phyloP scores from a whole-genome alignment of 768 basidiomycete genomes.

The Russula foetens region DNA sequence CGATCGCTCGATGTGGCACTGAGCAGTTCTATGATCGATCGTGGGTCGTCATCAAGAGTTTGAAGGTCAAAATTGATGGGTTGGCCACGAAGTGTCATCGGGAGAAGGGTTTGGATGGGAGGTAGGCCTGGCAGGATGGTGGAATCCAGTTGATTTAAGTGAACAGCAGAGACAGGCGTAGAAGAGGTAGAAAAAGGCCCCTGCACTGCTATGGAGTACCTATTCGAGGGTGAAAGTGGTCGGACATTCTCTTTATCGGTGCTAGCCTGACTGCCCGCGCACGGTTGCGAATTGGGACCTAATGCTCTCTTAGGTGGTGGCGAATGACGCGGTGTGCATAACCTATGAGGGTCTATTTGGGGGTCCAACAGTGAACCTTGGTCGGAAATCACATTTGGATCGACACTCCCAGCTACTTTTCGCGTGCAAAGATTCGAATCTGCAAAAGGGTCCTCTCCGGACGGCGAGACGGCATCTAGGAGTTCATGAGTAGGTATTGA shows the following conservation, averaged over 20 bases:
- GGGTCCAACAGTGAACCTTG: background rate
- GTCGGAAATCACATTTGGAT: background rate
- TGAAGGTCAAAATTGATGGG: constrained; percentile 33
- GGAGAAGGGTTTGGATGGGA: constrained; percentile 7
- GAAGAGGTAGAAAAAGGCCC: background rate
- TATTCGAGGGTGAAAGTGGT: background rate
- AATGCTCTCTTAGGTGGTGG: background rate
- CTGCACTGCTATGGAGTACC: background rate
- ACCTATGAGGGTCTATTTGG: background rate
- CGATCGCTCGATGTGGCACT: constrained; percentile 38
- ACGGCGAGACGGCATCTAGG: background rate
- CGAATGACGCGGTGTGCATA: background rate
- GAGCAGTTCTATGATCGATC: constrained; percentile 39
- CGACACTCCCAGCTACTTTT: background rate
- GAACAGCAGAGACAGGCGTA: background rate
- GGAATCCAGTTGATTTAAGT: background rate
- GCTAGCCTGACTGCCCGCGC: background rate
- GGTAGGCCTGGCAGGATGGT: constrained; percentile 9
- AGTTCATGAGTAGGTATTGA: background rate
- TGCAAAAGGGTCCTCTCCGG: background rate
- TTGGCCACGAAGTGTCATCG: constrained; percentile 13
- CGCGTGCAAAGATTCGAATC: background rate
- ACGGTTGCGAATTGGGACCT: background rate
- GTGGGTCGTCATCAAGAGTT: constrained; percentile 36
- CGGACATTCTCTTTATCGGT: background rate